Conservation (phyloP, 2,329 filamentous ascomycete species). For the Chaetomium sp. region DNA sequence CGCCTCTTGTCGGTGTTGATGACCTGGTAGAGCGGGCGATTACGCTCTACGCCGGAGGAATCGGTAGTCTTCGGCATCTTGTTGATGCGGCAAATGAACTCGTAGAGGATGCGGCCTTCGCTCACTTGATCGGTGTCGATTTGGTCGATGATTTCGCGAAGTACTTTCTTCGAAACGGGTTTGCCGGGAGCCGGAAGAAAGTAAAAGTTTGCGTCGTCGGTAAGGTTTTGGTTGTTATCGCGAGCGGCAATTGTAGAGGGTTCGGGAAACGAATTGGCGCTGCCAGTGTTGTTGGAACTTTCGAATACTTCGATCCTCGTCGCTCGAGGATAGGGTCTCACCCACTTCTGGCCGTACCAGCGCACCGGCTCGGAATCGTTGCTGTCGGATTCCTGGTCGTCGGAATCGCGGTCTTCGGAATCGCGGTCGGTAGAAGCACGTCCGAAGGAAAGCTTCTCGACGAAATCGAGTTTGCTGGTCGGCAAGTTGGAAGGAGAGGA, state of each 20-base stretch:
- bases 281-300: too few relatives aligned
- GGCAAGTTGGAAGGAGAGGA: not conserved
- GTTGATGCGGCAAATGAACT: not conserved
- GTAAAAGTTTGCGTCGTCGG: too few relatives aligned
- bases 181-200: too few relatives aligned
- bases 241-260: too few relatives aligned
- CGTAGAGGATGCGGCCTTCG: too few relatives aligned
- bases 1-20: slow-evolving; percentile 56
- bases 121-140: too few relatives aligned
- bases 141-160: too few relatives aligned
- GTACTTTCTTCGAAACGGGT: too few relatives aligned
- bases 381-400: not conserved
- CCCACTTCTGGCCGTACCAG: not conserved
- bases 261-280: too few relatives aligned
- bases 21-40: slow-evolving; percentile 41
- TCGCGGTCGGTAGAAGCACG: not conserved
- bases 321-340: not conserved
- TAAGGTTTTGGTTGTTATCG: too few relatives aligned
- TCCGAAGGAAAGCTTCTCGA: not conserved
- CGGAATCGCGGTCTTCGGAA: not conserved
- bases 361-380: not conserved
- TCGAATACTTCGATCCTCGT: not conserved
- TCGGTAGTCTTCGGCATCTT: slow-evolving; percentile 26
- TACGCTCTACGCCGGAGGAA: slow-evolving; percentile 34
- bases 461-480: not conserved